phyloP scores from a whole-genome alignment of 2,329 filamentous ascomycete species.

The Neurospora sp. region DNA sequence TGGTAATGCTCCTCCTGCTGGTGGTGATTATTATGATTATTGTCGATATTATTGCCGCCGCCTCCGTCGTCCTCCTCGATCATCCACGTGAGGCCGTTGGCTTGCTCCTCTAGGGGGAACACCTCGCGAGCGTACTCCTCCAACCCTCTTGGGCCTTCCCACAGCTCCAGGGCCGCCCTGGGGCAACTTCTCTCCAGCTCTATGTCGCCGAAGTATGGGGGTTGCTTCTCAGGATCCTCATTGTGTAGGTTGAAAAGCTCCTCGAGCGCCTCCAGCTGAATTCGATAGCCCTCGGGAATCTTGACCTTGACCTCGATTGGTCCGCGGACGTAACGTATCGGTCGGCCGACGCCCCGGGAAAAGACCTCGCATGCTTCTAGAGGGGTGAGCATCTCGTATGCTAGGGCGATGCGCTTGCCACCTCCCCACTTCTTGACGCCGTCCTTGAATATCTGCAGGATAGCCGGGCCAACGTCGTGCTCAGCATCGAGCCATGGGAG shows the following conservation, averaged over 20 bases:
- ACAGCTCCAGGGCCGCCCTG: slow-evolving; percentile 66
- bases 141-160: slow-evolving; percentile 83
- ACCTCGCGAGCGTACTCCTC: slow-evolving; percentile 94
- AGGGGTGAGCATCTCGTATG: slow-evolving; percentile 83
- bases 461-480: slow-evolving; percentile 86
- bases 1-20: slow-evolving; percentile 8
- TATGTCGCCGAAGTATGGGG: slow-evolving; percentile 52
- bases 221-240: slow-evolving; percentile 44
- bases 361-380: slow-evolving; percentile 75
- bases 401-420: slow-evolving; percentile 65
- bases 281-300: slow-evolving; percentile 78
- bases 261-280: slow-evolving; percentile 67
- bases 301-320: slow-evolving; percentile 78
- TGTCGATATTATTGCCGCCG: slow-evolving; percentile 7
- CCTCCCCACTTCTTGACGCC: slow-evolving; percentile 76
- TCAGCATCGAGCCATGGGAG: slow-evolving; percentile 95
- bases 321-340: slow-evolving; percentile 67
- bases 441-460: slow-evolving; percentile 93
- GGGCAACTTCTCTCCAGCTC: slow-evolving; percentile 57
- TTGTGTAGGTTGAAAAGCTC: slow-evolving; percentile 45
- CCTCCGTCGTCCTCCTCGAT: slow-evolving; percentile 39
- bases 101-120: slow-evolving; percentile 88
- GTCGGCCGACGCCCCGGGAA: slow-evolving; percentile 64
- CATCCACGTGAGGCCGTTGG: slow-evolving; percentile 95
- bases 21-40: slow-evolving; percentile 19